These are phyloP conservation scores for Arabidopsis suecica DNA, from an alignment of 345 rosid species.

Conservation along the genomic window DNA sequence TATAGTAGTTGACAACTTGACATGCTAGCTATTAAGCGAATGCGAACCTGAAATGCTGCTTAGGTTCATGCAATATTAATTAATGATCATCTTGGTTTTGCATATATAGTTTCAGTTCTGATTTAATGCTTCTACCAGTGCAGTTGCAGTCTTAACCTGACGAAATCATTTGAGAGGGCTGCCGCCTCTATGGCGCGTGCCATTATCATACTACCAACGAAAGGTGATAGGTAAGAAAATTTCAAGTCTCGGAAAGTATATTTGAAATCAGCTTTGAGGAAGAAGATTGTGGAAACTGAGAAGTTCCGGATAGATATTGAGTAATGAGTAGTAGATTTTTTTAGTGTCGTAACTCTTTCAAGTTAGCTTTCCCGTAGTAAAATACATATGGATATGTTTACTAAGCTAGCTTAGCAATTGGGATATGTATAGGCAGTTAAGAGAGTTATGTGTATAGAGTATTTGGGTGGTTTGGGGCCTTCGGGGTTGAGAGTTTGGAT, in stretches of 20 bases:
- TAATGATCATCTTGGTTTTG: background rate
- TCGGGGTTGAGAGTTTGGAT: too few relatives aligned
- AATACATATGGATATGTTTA: background rate
- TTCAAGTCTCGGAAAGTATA: slow-evolving; percentile 7
- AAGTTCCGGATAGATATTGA: background rate
- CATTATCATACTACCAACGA: slow-evolving; percentile 83
- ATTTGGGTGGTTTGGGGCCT: too few relatives aligned
- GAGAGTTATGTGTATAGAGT: slow-evolving; percentile 4
- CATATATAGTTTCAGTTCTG: slow-evolving; percentile 22
- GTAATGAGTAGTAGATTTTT: slow-evolving; percentile 5
- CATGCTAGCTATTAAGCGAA: background rate
- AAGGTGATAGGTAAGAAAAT: slow-evolving; percentile 71
- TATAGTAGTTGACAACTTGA: slow-evolving; percentile 35
- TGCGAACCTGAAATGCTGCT: slow-evolving; percentile 15
- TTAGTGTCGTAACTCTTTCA: background rate
- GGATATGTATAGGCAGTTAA: background rate
- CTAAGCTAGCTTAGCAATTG: slow-evolving; percentile 9
- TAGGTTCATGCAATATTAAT: slow-evolving; percentile 7
- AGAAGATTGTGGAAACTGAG: slow-evolving; percentile 14
- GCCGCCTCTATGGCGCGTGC: slow-evolving; percentile 90
- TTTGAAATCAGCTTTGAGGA: background rate
- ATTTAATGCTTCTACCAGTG: slow-evolving; percentile 46
- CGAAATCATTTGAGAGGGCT: slow-evolving; percentile 90
- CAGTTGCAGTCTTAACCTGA: slow-evolving; percentile 94
- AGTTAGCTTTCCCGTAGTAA: background rate